These are phyloP conservation scores for Fistulina hepatica DNA, from an alignment of 1,284 basidiomycete species.

Conservation along the genomic window DNA sequence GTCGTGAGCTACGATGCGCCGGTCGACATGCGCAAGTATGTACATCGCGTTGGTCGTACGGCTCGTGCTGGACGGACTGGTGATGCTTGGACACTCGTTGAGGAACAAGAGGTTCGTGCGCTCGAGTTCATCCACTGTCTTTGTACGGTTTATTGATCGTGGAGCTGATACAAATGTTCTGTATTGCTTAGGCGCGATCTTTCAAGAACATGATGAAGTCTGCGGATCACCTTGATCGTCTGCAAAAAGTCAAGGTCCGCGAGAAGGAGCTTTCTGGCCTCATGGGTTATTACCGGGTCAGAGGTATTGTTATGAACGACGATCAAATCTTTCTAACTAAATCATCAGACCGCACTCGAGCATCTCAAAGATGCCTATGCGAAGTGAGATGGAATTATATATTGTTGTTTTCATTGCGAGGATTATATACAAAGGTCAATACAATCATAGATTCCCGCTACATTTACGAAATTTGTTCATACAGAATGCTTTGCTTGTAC, in stretches of 20 bases:
- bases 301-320: no score
- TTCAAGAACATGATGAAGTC: constrained; percentile 81
- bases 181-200: constrained; percentile 81
- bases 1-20: constrained; percentile 94
- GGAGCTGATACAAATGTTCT: constrained; percentile 3
- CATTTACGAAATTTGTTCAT: no score
- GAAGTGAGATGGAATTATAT: no score
- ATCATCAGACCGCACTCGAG: no score
- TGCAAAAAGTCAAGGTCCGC: constrained; percentile 64
- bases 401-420: no score
- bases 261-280: constrained; percentile 53
- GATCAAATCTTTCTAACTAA: no score
- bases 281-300: constrained; percentile 59
- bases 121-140: background rate
- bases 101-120: constrained; percentile 77
- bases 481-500: no score
- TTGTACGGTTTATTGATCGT: constrained; percentile 4
- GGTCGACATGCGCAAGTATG: constrained; percentile 95
- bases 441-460: no score
- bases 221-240: constrained; percentile 61
- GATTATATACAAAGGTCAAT: no score
- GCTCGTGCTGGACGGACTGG: constrained; percentile 84
- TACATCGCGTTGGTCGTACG: constrained; percentile 92
- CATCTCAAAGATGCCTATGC: no score
- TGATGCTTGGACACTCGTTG: constrained; percentile 89